Base-by-base conservation (phyloP, 768 basidiomycete genomes). In the Boletales sp. region DNA sequence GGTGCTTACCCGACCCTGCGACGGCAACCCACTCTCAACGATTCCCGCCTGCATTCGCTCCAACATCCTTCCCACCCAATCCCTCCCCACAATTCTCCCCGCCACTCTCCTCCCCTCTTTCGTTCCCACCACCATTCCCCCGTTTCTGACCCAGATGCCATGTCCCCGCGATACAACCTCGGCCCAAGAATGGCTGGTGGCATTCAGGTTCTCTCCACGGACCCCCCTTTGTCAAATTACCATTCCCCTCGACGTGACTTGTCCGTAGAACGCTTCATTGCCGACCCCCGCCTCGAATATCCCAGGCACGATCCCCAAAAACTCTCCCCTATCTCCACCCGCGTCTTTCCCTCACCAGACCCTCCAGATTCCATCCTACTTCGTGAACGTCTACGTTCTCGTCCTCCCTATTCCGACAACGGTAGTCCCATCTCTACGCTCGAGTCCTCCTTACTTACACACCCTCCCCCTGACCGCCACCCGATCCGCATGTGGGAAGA, bases 401-500 rank as follows among this genome's bases (percentile, higher is more conserved):
- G 30, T 48, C 57, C 41, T 13, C n/a, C 43, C n/a, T 36, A 38
- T 41, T 33, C 31, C 30, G 31, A 33, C 32, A 33, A 34, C 33
- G 14, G 11, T 34, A 34, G 33, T 4, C 14, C 11, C 33, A 34
- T 14, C 8, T 7, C 33, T 21, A 21, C 21, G 4, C 21, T 21
- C 33, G 33, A 14, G 14, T 8, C 30, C 6, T 38, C 41, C 36
- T 36, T 42, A 36, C 33, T 32, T 12, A 0, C n/a, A 34, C 53
- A 41, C 15, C 49, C 42, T 49, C 38, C n/a, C 28, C 25, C 14
- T 12, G 57, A 62, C 33, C 61, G 53, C 37, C 58, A 55, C 30
- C 64, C 63, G 43, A 52, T 60, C 33, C 64, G 62, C n/a, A 58
- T 64, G 44, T 64, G 62, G 62, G 62, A 64, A 53, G 62, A 60